Conservation (phyloP, 495 filamentous ascomycete species). For the Bacidia gigantensis region DNA sequence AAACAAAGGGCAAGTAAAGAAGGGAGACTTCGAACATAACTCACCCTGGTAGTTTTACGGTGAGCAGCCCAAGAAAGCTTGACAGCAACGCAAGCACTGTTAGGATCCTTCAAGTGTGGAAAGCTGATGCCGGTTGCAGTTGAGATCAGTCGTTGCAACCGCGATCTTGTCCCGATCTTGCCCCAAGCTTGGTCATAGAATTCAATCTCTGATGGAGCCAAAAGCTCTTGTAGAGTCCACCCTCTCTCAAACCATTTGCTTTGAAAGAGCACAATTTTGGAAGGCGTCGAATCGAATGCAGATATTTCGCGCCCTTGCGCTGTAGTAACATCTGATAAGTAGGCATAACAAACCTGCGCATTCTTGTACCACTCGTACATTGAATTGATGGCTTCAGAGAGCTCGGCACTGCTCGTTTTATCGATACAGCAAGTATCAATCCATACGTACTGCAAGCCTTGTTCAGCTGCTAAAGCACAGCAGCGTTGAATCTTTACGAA, state of each 20-base stretch:
- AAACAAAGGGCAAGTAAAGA: too few relatives aligned
- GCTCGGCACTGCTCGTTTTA: conserved; percentile 23
- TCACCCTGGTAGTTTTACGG: not conserved
- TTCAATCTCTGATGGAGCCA: not conserved
- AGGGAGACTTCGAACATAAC: too few relatives aligned
- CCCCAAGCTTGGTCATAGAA: not conserved
- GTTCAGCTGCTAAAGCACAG: conserved; percentile 14
- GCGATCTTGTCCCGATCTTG: not conserved
- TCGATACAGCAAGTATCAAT: conserved; percentile 31
- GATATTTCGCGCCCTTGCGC: not conserved
- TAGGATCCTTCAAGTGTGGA: not conserved
- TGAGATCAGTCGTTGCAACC: not conserved
- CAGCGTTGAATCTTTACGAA: not conserved
- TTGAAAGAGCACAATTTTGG: too few relatives aligned
- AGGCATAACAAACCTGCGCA: conserved; percentile 13
- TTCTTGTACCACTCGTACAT: conserved; percentile 24
- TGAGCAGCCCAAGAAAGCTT: conserved; percentile 5
- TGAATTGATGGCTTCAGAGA: conserved; percentile 30
- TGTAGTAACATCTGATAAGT: conserved; percentile 20
- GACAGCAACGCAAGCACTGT: not conserved
- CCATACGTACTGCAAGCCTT: conserved; percentile 23
- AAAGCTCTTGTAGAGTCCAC: not conserved
- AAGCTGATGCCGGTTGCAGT: not conserved
- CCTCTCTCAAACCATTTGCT: too few relatives aligned
- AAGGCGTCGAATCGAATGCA: too few relatives aligned